Evolutionary conservation across 208 protist genomes (phyloP).

Genomic region (Acanthamoeba royreba): DNA sequence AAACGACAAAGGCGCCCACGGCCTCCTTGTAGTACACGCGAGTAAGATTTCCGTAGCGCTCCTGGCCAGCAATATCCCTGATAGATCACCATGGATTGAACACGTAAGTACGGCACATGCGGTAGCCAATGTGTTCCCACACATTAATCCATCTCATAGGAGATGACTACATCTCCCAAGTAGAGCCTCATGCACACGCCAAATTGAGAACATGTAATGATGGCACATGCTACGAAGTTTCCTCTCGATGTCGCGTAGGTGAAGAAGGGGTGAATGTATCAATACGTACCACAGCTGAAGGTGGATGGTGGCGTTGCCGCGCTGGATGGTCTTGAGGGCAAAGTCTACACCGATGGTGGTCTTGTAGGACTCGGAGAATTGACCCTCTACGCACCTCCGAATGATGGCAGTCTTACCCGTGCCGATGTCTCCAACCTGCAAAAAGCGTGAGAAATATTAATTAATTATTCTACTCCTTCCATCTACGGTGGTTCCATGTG

Average conservation of each 20-base stretch:
- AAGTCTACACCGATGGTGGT: constrained; percentile 79
- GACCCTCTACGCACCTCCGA: constrained; percentile 60
- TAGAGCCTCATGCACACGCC: no score
- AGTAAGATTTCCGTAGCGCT: constrained; percentile 79
- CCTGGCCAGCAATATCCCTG: constrained; percentile 70
- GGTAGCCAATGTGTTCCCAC: no score
- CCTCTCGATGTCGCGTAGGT: constrained; percentile 50
- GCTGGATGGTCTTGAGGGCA: constrained; percentile 75
- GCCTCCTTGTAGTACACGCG: constrained; percentile 85
- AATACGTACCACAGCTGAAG: constrained; percentile 78
- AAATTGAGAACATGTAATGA: no score
- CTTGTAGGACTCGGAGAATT: constrained; percentile 67
- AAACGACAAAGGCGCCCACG: constrained; percentile 81
- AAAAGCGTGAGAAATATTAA: constrained; percentile 61
- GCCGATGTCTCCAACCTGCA: constrained; percentile 84
- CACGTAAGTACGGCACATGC: neutral
- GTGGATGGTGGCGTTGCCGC: constrained; percentile 65
- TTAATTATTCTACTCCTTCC: constrained; percentile 64
- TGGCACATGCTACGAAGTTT: no score
- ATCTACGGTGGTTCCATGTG: no score
- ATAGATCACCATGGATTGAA: neutral
- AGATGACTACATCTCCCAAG: no score
- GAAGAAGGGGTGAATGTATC: neutral
- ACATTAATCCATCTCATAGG: no score
- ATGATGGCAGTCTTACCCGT: constrained; percentile 74